phyloP scores from a whole-genome alignment of 768 basidiomycete genomes.

The Rhizopogon vesiculosus region DNA sequence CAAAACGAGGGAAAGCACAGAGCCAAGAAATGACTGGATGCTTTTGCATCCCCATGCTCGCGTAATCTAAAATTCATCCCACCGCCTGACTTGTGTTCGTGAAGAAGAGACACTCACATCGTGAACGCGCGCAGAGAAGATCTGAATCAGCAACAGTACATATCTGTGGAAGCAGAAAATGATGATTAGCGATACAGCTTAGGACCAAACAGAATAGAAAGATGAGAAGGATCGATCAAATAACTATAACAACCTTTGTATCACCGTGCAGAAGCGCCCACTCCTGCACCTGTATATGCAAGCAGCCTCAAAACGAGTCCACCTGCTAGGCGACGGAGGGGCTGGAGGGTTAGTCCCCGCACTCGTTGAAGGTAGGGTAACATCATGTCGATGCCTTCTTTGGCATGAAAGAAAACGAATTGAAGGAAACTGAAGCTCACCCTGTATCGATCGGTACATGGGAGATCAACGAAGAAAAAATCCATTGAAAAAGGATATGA shows the following conservation, averaged over 20 bases:
- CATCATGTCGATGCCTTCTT: slow-evolving; percentile 18
- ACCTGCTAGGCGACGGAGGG: slow-evolving; percentile 30
- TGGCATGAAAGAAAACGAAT: not conserved
- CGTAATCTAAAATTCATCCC: slow-evolving; percentile 22
- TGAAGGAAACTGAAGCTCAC: slow-evolving; percentile 5
- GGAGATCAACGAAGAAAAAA: not conserved
- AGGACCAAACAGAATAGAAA: not conserved
- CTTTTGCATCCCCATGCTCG: slow-evolving; percentile 19
- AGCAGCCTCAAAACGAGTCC: slow-evolving; percentile 28
- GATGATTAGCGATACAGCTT: not conserved
- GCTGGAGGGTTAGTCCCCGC: slow-evolving; percentile 28
- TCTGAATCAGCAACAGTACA: not conserved
- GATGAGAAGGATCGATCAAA: slow-evolving; percentile 18
- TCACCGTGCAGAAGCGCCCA: slow-evolving; percentile 30
- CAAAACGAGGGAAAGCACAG: slow-evolving; percentile 22
- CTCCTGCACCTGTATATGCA: slow-evolving; percentile 31
- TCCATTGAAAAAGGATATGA: not conserved
- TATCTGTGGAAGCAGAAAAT: slow-evolving; percentile 6
- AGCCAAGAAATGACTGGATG: slow-evolving; percentile 20
- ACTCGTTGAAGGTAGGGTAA: slow-evolving; percentile 25
- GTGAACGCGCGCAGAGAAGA: not conserved
- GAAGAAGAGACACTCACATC: slow-evolving; percentile 4
- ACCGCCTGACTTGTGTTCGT: slow-evolving; percentile 8
- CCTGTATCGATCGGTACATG: not conserved
- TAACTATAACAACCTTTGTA: slow-evolving; percentile 30